Evolutionary conservation across 371 early-diverging fungal genomes (phyloP).

Genomic region (Rhizomucor miehei): DNA sequence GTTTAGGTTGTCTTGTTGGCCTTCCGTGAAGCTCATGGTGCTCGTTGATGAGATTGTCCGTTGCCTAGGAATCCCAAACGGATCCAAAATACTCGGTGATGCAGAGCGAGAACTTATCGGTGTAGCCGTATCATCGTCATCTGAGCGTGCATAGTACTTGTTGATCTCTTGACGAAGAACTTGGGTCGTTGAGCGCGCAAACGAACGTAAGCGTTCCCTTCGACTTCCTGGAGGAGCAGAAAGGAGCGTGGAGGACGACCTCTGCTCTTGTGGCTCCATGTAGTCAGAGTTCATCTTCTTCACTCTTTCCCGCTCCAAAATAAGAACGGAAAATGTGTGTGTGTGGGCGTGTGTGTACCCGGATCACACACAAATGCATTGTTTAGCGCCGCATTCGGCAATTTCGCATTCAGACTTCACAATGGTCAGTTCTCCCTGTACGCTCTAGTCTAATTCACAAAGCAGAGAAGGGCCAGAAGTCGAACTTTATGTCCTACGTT

Average conservation of each 20-base stretch:
- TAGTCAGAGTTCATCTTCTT: too few relatives aligned
- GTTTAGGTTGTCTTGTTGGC: slow-evolving; percentile 20
- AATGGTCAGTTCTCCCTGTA: too few relatives aligned
- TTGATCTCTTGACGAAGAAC: slow-evolving; percentile 29
- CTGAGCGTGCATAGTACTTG: slow-evolving; percentile 15
- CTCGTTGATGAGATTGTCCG: slow-evolving; percentile 6
- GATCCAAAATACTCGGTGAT: not conserved
- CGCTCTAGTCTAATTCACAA: too few relatives aligned
- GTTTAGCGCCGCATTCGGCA: too few relatives aligned
- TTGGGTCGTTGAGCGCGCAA: slow-evolving; percentile 21
- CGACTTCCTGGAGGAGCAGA: slow-evolving; percentile 8
- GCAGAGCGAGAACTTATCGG: too few relatives aligned
- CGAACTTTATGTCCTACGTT: too few relatives aligned
- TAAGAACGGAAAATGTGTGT: not conserved
- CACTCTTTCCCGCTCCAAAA: too few relatives aligned
- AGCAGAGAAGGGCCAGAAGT: too few relatives aligned
- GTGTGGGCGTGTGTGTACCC: not conserved
- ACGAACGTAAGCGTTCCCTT: slow-evolving; percentile 25
- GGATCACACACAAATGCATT: too few relatives aligned
- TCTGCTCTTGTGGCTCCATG: not conserved
- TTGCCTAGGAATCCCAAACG: slow-evolving; percentile 1
- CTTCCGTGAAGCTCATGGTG: not conserved
- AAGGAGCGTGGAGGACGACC: too few relatives aligned
- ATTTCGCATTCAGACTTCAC: too few relatives aligned
- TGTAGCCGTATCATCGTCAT: not conserved